These are phyloP conservation scores for Fusarium sambucinum DNA, from an alignment of 2,329 filamentous ascomycete species.

Conservation along the genomic window DNA sequence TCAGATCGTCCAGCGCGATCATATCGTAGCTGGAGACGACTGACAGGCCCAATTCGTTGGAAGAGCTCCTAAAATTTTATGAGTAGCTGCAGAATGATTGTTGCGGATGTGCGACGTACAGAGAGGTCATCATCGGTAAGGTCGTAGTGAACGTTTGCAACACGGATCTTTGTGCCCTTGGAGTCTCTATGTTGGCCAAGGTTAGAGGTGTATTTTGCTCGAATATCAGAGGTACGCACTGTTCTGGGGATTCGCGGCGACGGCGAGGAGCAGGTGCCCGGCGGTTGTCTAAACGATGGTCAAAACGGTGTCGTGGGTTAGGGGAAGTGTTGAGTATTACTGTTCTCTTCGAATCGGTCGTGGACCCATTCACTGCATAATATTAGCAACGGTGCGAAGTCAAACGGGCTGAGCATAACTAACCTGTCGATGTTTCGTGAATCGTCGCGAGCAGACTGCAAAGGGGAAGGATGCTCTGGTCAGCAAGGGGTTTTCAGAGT, in stretches of 20 bases:
- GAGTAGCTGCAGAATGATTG: conserved; percentile 36
- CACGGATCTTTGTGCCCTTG: conserved; percentile 77
- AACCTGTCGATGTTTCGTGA: conserved; percentile 78
- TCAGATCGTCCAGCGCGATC: conserved; percentile 91
- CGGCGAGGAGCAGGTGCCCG: conserved; percentile 58
- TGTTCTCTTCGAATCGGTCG: conserved; percentile 84
- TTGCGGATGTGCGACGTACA: conserved; percentile 60
- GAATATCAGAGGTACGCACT: conserved; percentile 43
- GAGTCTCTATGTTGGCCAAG: conserved; percentile 57
- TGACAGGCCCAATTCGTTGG: conserved; percentile 77
- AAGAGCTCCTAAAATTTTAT: conserved; percentile 77
- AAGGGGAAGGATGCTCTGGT: conserved; percentile 54
- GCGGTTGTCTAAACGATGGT: conserved; percentile 54
- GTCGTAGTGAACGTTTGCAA: conserved; percentile 94
- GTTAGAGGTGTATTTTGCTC: conserved; percentile 29
- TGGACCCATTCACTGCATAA: conserved; percentile 87
- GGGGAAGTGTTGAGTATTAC: conserved; percentile 54
- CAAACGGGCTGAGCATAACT: conserved; percentile 46
- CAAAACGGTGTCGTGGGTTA: conserved; percentile 31
- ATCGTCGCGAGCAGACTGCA: conserved; percentile 72
- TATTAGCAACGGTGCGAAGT: conserved; percentile 22
- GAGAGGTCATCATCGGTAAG: conserved; percentile 85
- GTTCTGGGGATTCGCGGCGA: conserved; percentile 59
- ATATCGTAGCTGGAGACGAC: conserved; percentile 78
- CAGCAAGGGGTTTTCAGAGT: conserved; percentile 56